Evolutionary conservation across 192 early-diverging fungal species (phyloP), one percentile per base, ranked within the genome.

Genomic region (Backusella psychrophila): DNA sequence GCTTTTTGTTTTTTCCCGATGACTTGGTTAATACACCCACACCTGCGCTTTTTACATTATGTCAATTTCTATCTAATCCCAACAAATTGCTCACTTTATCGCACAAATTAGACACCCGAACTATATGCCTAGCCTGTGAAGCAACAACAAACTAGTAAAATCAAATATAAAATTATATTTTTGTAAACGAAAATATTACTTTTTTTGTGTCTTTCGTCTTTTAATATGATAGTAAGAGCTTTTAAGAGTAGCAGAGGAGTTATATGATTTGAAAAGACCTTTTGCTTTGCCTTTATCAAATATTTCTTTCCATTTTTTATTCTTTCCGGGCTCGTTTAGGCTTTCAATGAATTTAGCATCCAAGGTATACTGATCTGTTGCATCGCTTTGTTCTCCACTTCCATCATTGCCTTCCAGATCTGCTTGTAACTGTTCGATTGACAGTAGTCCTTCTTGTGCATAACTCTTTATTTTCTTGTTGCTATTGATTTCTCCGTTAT

Each of bases 41-140:
- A 70, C n/a, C 69, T 44, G 41, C 69, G 8, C 23, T 46, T 39
- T 70, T 70, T 70, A 46, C 69, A 70, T 46, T 70, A 26, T 70
- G 44, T 53, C 71, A 72, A n/a, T 72, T 72, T 72, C 8, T 53
- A 46, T 72, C 42, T 53, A 53, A 53, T 36, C 71, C 71, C 46
- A 72, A 53, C 31, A 72, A 49, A 72, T 19, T 7, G 71, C 8
- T 72, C 46, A 53, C 71, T n/a, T 72, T 72, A 53, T 72, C 68
- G 39, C 68, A 72, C 49, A 33, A 49, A 33, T 46, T n/a, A 53
- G 15, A 72, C 26, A 33, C 71, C 33, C 71, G 4, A 35, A 72
- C 44, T 72, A 49, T 72, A 53, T 72, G 31, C 36, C 4, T 72
- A 53, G 33, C 71, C 29, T 72, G 71, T 72, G 71, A 72, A 72